Conservation (phyloP, 139 green algal species). For the Trebouxia sp. region DNA sequence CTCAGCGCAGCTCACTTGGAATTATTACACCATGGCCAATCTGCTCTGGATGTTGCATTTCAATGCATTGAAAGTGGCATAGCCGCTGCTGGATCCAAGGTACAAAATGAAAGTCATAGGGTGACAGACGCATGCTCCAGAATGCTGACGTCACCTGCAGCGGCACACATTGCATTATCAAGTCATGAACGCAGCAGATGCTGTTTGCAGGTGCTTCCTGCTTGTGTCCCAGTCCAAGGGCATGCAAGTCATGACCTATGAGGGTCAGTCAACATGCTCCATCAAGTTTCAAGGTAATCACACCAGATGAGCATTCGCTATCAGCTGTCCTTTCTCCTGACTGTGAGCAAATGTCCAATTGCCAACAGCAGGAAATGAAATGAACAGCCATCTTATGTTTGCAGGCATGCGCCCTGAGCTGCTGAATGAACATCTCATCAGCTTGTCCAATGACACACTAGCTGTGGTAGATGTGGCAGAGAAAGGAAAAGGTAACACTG, state of each 20-base stretch:
- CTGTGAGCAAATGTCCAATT: neutral
- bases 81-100: no score
- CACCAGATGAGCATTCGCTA: neutral
- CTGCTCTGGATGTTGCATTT: no score
- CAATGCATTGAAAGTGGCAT: no score
- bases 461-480: slow-evolving; percentile 58
- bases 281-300: slow-evolving; percentile 60
- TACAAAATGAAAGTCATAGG: no score
- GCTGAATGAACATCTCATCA: slow-evolving; percentile 61
- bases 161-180: neutral
- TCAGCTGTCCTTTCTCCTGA: neutral
- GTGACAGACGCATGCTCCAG: no score
- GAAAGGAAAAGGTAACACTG: slow-evolving; percentile 30
- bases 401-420: slow-evolving; percentile 61
- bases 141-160: neutral
- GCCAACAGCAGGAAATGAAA: neutral
- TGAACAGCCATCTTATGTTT: neutral
- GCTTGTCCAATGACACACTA: slow-evolving; percentile 70
- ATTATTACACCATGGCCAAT: no score
- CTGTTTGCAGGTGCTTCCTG: slow-evolving; percentile 52
- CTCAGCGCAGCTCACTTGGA: neutral
- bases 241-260: slow-evolving; percentile 75
- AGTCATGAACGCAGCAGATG: neutral
- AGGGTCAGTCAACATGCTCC: slow-evolving; percentile 69
- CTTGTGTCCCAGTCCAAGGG: slow-evolving; percentile 56